A percentile compares a stretch with the other conserved stretches of the same genome.
phyloP scores from a whole-genome alignment of 192 early-diverging fungal species.

The Neocallimastix lanati region DNA sequence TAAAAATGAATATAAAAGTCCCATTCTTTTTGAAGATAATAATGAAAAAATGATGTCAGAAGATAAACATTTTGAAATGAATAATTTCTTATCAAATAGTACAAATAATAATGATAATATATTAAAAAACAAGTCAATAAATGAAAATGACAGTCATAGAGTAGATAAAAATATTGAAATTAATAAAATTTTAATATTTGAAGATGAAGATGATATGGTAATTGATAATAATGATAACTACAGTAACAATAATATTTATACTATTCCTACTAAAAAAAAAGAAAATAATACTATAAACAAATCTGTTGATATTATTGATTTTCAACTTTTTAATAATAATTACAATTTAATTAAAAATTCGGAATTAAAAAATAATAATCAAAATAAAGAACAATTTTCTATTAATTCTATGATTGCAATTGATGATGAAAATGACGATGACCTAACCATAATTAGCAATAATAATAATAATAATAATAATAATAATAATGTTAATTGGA shows the following conservation, averaged over 20 bases:
- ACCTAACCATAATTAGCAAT: not conserved
- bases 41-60: not conserved
- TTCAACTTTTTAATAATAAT: no score
- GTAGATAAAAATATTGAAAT: not conserved
- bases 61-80: not conserved
- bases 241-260: no score
- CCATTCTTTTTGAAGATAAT: not conserved
- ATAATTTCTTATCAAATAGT: not conserved
- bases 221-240: no score
- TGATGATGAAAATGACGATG: slow-evolving; percentile 3
- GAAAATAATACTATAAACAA: no score
- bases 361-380: not conserved
- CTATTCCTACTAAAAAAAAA: not conserved
- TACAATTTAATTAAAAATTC: no score
- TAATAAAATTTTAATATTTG: not conserved
- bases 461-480: not conserved
- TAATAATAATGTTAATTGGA: not conserved
- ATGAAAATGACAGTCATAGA: not conserved
- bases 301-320: no score
- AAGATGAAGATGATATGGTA: not conserved
- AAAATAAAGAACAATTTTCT: not conserved
- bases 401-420: not conserved
- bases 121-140: not conserved
- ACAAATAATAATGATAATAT: not conserved
- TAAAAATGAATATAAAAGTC: not conserved